Conservation (phyloP, 345 rosid species). For the Trapa bicornis region DNA sequence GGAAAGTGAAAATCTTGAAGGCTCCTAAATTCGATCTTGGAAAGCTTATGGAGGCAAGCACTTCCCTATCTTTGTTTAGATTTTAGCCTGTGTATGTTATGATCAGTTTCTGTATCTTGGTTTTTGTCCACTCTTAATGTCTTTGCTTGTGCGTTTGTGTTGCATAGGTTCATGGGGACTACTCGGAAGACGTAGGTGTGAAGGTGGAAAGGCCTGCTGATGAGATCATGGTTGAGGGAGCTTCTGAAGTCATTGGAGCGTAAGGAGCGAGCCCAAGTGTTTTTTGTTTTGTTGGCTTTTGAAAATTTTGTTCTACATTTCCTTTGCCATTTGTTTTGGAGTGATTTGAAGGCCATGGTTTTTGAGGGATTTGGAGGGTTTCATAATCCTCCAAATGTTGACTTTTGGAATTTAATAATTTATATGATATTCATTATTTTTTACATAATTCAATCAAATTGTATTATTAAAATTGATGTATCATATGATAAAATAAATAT, state of each 20-base stretch:
- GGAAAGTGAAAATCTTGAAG: slow-evolving; percentile 90
- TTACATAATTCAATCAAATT: too few relatives aligned
- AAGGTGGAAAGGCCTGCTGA: slow-evolving; percentile 82
- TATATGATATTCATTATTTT: too few relatives aligned
- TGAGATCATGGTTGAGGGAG: slow-evolving; percentile 46
- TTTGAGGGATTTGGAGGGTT: not conserved
- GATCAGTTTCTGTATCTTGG: too few relatives aligned
- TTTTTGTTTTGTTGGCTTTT: not conserved
- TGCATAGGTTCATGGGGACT: slow-evolving; percentile 74
- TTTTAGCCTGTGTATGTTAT: not conserved
- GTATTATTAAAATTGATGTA: too few relatives aligned
- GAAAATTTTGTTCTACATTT: not conserved
- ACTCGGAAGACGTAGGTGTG: slow-evolving; percentile 69
- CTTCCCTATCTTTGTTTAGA: not conserved
- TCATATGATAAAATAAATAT: too few relatives aligned
- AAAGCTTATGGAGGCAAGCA: slow-evolving; percentile 75
- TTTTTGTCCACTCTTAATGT: not conserved
- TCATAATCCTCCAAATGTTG: not conserved
- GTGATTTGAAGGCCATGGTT: not conserved
- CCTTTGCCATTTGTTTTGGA: not conserved
- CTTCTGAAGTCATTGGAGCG: slow-evolving; percentile 54
- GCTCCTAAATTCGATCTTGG: slow-evolving; percentile 97
- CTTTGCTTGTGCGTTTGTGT: not conserved
- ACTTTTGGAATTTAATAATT: too few relatives aligned
- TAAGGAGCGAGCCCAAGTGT: slow-evolving; percentile 8